These are phyloP conservation scores for Wickerhamiella australiensis DNA, from an alignment of 805 yeast genomes.

Conservation along the genomic window DNA sequence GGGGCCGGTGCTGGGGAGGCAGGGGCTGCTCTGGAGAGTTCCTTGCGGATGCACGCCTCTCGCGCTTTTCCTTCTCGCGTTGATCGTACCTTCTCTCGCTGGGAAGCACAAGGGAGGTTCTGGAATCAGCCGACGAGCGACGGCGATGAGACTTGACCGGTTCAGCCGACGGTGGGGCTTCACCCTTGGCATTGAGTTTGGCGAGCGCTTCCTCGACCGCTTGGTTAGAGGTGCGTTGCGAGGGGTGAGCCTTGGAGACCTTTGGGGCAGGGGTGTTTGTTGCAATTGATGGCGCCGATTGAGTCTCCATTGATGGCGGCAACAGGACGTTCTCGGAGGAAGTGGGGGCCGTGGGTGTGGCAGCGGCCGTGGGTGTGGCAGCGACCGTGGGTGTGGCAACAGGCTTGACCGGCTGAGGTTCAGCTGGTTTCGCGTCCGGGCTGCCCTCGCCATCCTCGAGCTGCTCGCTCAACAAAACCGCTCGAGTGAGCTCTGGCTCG, in stretches of 20 bases:
- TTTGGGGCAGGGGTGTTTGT: too few species aligned
- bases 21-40: not conserved
- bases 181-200: slow-evolving; percentile 4
- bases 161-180: slow-evolving; percentile 7
- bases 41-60: not conserved
- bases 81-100: not conserved
- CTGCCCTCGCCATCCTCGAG: too few species aligned
- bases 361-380: too few species aligned
- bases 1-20: not conserved
- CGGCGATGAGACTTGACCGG: slow-evolving; percentile 6
- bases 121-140: slow-evolving; percentile 2
- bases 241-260: not conserved
- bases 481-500: not conserved
- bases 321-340: too few species aligned
- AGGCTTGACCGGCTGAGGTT: too few species aligned
- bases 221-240: slow-evolving; percentile 9
- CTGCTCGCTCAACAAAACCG: not conserved
- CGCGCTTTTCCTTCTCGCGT: not conserved
- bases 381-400: too few species aligned
- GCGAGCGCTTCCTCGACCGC: slow-evolving; percentile 12
- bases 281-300: too few species aligned
- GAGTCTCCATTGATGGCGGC: too few species aligned
- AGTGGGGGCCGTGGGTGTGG: too few species aligned
- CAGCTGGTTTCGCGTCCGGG: too few species aligned
- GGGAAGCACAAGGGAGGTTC: slow-evolving; percentile 8